Base-by-base conservation (phyloP, 192 early-diverging fungal species). In the Podochytrium sp. region DNA sequence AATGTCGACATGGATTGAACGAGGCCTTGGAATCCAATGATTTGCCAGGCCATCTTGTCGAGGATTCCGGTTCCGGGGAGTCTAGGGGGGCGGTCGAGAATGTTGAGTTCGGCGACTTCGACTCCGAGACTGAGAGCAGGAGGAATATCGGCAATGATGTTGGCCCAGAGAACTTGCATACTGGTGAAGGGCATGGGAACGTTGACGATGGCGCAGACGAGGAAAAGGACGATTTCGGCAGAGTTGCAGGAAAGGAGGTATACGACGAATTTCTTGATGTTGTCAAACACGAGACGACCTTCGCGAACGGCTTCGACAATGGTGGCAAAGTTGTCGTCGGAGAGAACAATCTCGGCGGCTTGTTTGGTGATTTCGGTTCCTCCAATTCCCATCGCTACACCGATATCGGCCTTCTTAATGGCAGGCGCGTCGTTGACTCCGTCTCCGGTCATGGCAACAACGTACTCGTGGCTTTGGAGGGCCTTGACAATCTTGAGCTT, bases 301-400 rank as follows among this genome's bases (percentile, higher is more conserved):
- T 98, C 95, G 70, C 91, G 86, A 14, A 99, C 91, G 12, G 95
- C 96, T n/a, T 85, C 85, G 3, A 98, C 93, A 74, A 99, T 99
- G 10, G 93, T 97, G 40, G 94, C 86, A 75, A 98, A 99, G 83
- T 99, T 92, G 85, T 98, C 96, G 80, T 99, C 91, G 25, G 92
- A 88, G 2, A 99, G 79, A 50, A 99, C 91, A 75, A 99, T 95
- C 73, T 99, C 97, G 2, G 97, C 96, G 14, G 96, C 97, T 76
- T 99, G 96, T 81, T 97, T 99, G 52, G 97, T 96, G 56, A 99
- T 96, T 65, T 99, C 97, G 0, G 96, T 96, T 42, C 97, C 97
- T 29, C 90, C 89, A 65, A 94, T 85, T 61, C 97, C 97, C 97
- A 99, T 99, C 0, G 97, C 96, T 69, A 99, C 89, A 76, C 97